A percentile compares a stretch with the other conserved stretches of the same genome.
These are phyloP conservation scores for Ustilago cynodontis DNA, from an alignment of 1,284 basidiomycete genomes.

Conservation along the genomic window DNA sequence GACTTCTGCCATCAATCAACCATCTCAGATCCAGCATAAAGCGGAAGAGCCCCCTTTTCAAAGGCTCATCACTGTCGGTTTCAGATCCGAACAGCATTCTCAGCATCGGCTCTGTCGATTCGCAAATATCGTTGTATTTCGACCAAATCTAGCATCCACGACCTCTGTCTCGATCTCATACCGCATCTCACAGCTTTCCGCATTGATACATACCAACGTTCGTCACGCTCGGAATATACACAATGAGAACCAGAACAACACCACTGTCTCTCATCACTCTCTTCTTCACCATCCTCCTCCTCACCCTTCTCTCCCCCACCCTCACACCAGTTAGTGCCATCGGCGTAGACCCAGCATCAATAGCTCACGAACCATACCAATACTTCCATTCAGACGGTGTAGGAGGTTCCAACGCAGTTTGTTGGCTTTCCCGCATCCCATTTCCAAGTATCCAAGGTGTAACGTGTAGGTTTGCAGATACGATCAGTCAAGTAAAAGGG, in stretches of 20 bases:
- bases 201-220: no score
- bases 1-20: no score
- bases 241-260: conserved; percentile 7
- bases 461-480: conserved; percentile 27
- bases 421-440: conserved; percentile 34
- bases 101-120: no score
- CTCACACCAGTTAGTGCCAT: not conserved
- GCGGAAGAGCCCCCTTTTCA: no score
- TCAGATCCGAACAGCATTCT: no score
- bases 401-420: conserved; percentile 27
- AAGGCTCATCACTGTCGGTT: no score
- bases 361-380: conserved; percentile 35
- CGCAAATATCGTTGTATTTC: no score
- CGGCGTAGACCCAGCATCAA: conserved; percentile 5
- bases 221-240: not conserved
- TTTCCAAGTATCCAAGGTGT: conserved; percentile 34
- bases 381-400: conserved; percentile 39
- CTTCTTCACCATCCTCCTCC: not conserved
- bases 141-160: not conserved
- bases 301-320: not conserved
- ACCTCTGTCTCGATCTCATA: not conserved
- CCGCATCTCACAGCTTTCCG: not conserved
- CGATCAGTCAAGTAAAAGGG: conserved; percentile 35
- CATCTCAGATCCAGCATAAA: no score
- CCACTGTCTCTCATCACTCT: not conserved